Percentiles rank a stretch among this genome's conserved stretches.
These are phyloP conservation scores for Globisporangium echinulatum DNA, from an alignment of 352 stramenopile genomes.

Conservation along the genomic window DNA sequence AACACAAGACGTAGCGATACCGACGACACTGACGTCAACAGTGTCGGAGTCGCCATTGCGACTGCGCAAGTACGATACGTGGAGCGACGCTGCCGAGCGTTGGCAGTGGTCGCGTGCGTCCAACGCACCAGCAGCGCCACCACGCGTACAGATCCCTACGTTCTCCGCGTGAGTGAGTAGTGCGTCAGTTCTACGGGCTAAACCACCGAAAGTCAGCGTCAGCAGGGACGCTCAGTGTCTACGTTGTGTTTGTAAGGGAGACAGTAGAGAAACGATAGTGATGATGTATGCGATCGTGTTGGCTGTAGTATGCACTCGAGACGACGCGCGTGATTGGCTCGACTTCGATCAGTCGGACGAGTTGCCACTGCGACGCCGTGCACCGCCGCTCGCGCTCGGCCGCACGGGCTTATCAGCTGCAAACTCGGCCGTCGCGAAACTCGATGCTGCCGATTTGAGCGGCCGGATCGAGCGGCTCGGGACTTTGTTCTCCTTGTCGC, in stretches of 20 bases:
- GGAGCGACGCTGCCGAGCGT: neutral
- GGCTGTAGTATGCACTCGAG: neutral
- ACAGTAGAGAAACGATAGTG: too few species aligned
- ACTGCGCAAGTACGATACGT: too few species aligned
- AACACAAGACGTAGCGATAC: too few species aligned
- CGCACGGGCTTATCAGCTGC: conserved; percentile 25
- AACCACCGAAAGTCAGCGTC: neutral
- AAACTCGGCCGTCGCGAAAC: conserved; percentile 43
- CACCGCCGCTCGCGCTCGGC: conserved; percentile 22
- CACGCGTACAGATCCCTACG: conserved; percentile 7
- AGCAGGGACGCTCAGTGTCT: neutral
- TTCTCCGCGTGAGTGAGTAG: neutral
- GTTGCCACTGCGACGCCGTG: conserved; percentile 35
- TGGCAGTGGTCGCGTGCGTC: neutral
- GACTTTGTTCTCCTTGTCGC: conserved; percentile 44
- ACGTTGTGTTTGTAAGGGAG: too few species aligned
- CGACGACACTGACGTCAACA: neutral
- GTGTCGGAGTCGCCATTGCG: too few species aligned
- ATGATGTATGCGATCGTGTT: too few species aligned
- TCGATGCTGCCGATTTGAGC: conserved; percentile 15
- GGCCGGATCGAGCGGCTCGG: conserved; percentile 18
- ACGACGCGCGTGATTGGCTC: neutral
- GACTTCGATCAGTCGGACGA: conserved; percentile 27
- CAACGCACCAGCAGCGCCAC: neutral
- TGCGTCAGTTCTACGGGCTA: neutral